Evolutionary conservation across 176 grass and related monocot genomes (phyloP).

Genomic region (Rhynchospora pubera): DNA sequence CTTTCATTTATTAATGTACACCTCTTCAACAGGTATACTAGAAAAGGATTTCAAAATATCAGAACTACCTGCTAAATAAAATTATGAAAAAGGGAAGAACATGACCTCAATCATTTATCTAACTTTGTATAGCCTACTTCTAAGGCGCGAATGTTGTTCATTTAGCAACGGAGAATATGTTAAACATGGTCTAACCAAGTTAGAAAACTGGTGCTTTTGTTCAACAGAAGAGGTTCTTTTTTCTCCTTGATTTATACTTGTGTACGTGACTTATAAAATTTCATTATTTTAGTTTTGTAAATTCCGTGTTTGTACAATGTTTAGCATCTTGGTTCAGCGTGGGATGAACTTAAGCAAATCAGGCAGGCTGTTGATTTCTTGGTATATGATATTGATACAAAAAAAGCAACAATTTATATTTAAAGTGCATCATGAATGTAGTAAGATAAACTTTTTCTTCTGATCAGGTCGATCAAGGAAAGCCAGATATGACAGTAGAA

Average conservation of each 20-base stretch:
- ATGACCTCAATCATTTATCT: neutral
- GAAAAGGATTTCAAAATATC: neutral
- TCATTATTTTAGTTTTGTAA: conserved; percentile 36
- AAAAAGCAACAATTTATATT: neutral
- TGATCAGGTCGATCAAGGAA: conserved; percentile 76
- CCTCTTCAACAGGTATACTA: conserved; percentile 89
- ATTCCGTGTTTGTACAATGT: neutral
- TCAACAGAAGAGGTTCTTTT: conserved; percentile 63
- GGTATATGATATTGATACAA: conserved; percentile 39
- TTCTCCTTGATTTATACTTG: neutral
- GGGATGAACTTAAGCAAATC: conserved; percentile 97
- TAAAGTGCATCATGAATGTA: neutral
- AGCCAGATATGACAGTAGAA: conserved; percentile 88
- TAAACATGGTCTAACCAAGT: conserved; percentile 78
- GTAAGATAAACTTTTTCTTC: conserved; percentile 2
- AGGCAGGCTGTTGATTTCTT: conserved; percentile 94
- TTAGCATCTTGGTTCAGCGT: conserved; percentile 78
- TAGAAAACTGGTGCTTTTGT: conserved; percentile 89
- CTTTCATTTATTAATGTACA: conserved; percentile 97
- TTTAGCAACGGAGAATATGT: conserved; percentile 99
- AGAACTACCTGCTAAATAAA: neutral
- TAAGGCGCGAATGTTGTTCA: conserved; percentile 93
- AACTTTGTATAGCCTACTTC: conserved; percentile 53
- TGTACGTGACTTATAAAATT: neutral
- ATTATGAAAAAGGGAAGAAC: neutral